Evolutionary conservation across 202 grass and related monocot species (phyloP), one percentile per base, ranked within the genome.

Genomic region (Musa balbisiana): DNA sequence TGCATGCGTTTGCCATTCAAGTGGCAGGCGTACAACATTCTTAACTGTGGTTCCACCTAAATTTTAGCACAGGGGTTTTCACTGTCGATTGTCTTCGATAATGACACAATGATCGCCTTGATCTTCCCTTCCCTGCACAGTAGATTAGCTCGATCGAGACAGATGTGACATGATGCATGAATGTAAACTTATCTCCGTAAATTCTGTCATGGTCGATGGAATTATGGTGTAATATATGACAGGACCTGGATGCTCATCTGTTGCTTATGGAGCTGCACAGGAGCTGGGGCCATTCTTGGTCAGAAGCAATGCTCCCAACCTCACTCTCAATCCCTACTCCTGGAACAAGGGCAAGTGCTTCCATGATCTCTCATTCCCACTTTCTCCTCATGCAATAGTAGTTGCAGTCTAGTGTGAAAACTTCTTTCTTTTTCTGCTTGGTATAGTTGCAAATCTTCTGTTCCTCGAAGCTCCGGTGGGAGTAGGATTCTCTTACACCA

Each of bases 401-500:
- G 5, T 43, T 43, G 33, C 33, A 43, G 33, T 43, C 33, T 5
- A 6, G 33, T 3, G 33, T 43, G 33, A 43, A 8, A 26, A 12
- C 64, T 27, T n/a, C 2, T 20, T 25, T 3, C 24, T 13, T 9
- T 11, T 22, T 24, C 78, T 51, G 10, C 19, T 71, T 2, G 3
- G 63, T 77, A 65, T 80, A 97, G 93, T 87, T 24, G 93, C 81
- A 78, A 97, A 97, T 60, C 81, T 97, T 73, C 81, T 97, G 83
- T 97, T 97, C 88, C 83, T 97, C 3, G 93, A 97, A 60, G 58
- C 90, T 27, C 93, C 93, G 58, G 90, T 97, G 0, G 90, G 90
- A 60, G 93, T 93, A 21, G 93, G 93, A 15, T 97, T 93, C 87
- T 97, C 93, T 64, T 97, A 97, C 83, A 89, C 88, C 51, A 97